Evolutionary conservation across 441 rosid genomes (phyloP).

Genomic region (Erodium chrysanthum): DNA sequence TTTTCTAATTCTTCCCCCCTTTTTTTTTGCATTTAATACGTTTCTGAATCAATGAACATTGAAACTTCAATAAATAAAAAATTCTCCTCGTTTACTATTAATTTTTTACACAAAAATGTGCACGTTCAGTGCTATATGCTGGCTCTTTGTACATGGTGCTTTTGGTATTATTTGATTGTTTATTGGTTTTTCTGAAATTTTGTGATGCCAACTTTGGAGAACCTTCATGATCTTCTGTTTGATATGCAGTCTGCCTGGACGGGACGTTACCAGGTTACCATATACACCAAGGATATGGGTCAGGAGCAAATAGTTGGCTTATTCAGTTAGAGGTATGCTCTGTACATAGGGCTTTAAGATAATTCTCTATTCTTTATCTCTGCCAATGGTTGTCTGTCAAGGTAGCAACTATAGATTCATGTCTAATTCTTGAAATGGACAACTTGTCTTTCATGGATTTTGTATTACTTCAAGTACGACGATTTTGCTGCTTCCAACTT

Average conservation of each 20-base stretch:
- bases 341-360: neutral
- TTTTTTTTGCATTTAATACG: neutral
- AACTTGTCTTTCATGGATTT: neutral
- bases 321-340: slow-evolving; percentile 49
- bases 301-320: slow-evolving; percentile 54
- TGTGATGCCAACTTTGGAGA: neutral
- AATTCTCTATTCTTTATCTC: neutral
- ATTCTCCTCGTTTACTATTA: neutral
- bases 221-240: slow-evolving; percentile 2
- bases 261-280: slow-evolving; percentile 70
- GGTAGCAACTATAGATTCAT: neutral
- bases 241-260: slow-evolving; percentile 47
- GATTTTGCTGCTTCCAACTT: neutral
- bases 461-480: neutral
- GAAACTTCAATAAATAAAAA: neutral
- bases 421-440: neutral
- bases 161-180: neutral
- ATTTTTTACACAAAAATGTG: neutral
- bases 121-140: neutral
- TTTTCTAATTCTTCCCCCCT: neutral
- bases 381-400: neutral
- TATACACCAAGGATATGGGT: slow-evolving; percentile 44
- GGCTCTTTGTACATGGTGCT: neutral
- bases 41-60: neutral
- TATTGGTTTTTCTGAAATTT: neutral